Percentiles rank a stretch among this genome's conserved stretches.
Evolutionary conservation across 768 basidiomycete species (phyloP).

Genomic region (Paxillus involutus): DNA sequence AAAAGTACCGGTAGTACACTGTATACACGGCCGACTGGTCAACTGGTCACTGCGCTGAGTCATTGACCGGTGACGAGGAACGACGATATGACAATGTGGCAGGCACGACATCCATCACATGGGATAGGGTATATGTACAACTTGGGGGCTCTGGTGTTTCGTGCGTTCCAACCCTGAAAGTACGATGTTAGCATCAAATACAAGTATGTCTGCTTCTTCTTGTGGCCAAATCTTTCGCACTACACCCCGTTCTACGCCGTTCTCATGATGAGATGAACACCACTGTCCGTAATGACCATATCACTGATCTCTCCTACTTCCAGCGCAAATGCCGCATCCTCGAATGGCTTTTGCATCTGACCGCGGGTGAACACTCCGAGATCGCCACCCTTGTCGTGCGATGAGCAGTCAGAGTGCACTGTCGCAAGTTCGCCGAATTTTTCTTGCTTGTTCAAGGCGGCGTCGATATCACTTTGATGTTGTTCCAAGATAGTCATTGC

Average conservation of each 20-base stretch:
- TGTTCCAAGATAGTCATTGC: conserved; percentile 76
- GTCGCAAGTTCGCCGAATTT: conserved; percentile 79
- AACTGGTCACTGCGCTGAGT: too few species aligned
- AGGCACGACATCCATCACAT: too few species aligned
- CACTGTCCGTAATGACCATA: conserved; percentile 87
- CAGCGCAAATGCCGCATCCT: conserved; percentile 79
- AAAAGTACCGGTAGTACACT: too few species aligned
- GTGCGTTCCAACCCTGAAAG: not conserved
- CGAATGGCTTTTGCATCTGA: conserved; percentile 98
- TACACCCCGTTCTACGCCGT: conserved; percentile 55
- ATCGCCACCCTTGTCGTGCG: conserved; percentile 80
- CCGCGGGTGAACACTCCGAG: conserved; percentile 82
- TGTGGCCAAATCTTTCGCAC: conserved; percentile 21
- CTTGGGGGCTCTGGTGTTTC: too few species aligned
- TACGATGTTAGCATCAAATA: not conserved
- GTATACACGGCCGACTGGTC: too few species aligned
- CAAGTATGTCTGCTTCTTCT: not conserved
- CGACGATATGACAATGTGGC: too few species aligned
- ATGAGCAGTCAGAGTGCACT: conserved; percentile 86
- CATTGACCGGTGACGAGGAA: too few species aligned
- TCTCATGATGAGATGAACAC: conserved; percentile 90
- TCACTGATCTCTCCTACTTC: conserved; percentile 77
- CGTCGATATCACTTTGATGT: conserved; percentile 62
- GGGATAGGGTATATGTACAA: too few species aligned
- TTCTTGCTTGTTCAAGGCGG: conserved; percentile 37